phyloP scores from a whole-genome alignment of 306 rosid species.

The Quercus dentata region DNA sequence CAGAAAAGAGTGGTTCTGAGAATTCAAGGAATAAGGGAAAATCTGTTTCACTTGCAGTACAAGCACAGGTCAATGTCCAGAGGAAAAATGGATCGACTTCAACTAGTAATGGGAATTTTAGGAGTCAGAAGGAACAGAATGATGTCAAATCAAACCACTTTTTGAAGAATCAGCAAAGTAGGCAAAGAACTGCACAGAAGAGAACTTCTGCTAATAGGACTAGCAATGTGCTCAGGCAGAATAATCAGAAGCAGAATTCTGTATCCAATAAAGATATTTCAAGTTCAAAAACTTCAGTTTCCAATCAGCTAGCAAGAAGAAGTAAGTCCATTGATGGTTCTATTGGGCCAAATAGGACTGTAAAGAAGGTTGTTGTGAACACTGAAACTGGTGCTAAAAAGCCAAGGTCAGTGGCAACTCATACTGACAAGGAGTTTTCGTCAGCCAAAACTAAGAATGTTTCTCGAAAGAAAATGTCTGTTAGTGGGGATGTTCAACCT shows the following conservation, averaged over 20 bases:
- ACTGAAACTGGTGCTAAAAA: conserved; percentile 42
- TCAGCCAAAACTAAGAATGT: conserved; percentile 30
- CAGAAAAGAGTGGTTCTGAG: conserved; percentile 32
- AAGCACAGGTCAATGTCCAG: conserved; percentile 47
- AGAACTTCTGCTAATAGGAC: conserved; percentile 39
- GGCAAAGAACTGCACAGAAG: conserved; percentile 43
- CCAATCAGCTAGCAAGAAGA: conserved; percentile 39
- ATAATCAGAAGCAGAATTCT: conserved; percentile 82
- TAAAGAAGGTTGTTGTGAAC: conserved; percentile 38
- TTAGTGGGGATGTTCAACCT: conserved; percentile 23
- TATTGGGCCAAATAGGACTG: conserved; percentile 35
- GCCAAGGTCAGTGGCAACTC: conserved; percentile 35
- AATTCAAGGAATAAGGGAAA: conserved; percentile 51
- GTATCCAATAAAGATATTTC: conserved; percentile 38
- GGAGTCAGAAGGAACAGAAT: conserved; percentile 46
- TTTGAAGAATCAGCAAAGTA: conserved; percentile 39
- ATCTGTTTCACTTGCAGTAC: conserved; percentile 41
- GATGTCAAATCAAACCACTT: conserved; percentile 47
- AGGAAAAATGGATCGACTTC: conserved; percentile 38
- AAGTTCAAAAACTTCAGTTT: conserved; percentile 37
- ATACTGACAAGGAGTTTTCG: conserved; percentile 38
- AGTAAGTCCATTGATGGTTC: conserved; percentile 36
- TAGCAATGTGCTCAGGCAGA: conserved; percentile 53
- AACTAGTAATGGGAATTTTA: conserved; percentile 32
- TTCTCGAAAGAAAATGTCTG: conserved; percentile 37